phyloP scores from a whole-genome alignment of 2,329 filamentous ascomycete species.

The Botrytis squamosa region DNA sequence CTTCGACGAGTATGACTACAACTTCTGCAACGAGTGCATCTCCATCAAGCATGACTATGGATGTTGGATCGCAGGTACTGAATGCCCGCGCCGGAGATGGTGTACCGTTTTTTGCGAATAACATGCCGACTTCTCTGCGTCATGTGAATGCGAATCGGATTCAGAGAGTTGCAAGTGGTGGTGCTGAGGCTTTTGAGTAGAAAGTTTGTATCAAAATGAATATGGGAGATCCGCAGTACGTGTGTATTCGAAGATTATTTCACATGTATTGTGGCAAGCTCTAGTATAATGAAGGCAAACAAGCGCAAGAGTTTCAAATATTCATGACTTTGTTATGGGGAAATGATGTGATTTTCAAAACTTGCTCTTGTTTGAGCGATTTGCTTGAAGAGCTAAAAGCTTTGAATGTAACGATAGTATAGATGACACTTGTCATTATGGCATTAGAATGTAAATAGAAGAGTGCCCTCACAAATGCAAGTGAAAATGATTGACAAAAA shows the following conservation, averaged over 20 bases:
- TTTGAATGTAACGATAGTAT: neutral
- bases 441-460: neutral
- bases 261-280: neutral
- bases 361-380: neutral
- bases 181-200: neutral
- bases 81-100: neutral
- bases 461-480: neutral
- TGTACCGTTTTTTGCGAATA: neutral
- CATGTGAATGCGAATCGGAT: neutral
- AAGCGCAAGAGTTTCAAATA: neutral
- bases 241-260: neutral
- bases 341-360: neutral
- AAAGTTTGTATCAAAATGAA: neutral
- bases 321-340: neutral
- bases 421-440: neutral
- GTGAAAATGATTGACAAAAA: neutral
- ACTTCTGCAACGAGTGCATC: neutral
- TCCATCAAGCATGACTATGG: too few species aligned
- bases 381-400: neutral
- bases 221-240: neutral
- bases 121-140: neutral
- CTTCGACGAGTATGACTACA: too few species aligned
- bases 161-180: neutral
- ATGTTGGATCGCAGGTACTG: neutral
- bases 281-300: neutral